phyloP scores from a whole-genome alignment of 495 filamentous ascomycete species.

The Tuber umbilicatum region DNA sequence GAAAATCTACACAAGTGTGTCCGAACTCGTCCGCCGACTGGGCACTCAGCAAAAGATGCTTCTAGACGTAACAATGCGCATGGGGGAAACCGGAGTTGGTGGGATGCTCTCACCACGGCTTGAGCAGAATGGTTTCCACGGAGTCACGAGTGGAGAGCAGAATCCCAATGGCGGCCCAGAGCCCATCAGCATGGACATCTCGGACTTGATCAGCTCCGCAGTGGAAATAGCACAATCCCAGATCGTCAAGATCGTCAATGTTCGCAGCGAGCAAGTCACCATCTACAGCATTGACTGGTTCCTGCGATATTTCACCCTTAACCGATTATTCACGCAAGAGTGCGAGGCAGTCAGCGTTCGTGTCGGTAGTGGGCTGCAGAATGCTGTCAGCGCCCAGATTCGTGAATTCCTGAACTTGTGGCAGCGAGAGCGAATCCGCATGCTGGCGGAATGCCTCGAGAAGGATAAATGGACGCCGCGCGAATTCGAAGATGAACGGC shows the following conservation, averaged over 20 bases:
- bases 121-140: constrained; percentile 37
- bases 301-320: constrained; percentile 85
- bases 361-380: constrained; percentile 75
- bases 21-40: constrained; percentile 76
- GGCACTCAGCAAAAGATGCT: constrained; percentile 89
- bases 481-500: constrained; percentile 69
- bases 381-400: constrained; percentile 83
- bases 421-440: constrained; percentile 68
- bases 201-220: constrained; percentile 85
- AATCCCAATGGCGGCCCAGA: constrained; percentile 15
- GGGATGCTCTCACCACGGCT: constrained; percentile 41
- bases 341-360: constrained; percentile 93
- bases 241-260: constrained; percentile 83
- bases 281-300: constrained; percentile 49
- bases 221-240: constrained; percentile 90
- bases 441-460: constrained; percentile 77
- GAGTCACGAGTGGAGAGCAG: constrained; percentile 22
- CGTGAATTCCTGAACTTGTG: constrained; percentile 75
- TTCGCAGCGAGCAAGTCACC: constrained; percentile 61
- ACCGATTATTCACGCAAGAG: constrained; percentile 90
- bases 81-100: constrained; percentile 41
- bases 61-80: constrained; percentile 78
- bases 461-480: constrained; percentile 81
- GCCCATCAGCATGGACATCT: constrained; percentile 62
- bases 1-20: constrained; percentile 75